phyloP scores from a whole-genome alignment of 2,329 filamentous ascomycete genomes.

The Colletotrichum phormii region DNA sequence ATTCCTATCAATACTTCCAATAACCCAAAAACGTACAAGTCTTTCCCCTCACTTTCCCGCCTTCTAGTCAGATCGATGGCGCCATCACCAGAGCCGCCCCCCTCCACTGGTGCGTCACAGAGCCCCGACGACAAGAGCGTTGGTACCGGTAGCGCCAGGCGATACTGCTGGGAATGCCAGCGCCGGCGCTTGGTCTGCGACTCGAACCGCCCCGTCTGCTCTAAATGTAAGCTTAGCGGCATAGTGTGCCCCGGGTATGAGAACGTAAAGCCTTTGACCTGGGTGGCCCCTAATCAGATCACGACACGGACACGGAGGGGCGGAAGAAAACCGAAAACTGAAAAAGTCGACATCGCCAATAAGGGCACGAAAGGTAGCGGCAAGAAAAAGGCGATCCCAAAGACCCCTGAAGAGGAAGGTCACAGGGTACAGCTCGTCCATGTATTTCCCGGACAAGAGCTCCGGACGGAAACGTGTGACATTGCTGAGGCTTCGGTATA shows the following conservation, averaged over 20 bases:
- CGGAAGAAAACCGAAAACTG: neutral
- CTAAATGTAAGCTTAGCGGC: slow-evolving; percentile 46
- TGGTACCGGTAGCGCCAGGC: neutral
- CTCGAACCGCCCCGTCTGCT: slow-evolving; percentile 48
- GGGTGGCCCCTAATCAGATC: slow-evolving; percentile 44
- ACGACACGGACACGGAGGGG: slow-evolving; percentile 38
- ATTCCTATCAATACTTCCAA: slow-evolving; percentile 11
- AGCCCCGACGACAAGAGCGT: neutral
- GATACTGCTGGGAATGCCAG: slow-evolving; percentile 55
- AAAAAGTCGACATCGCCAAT: neutral
- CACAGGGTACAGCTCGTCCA: neutral
- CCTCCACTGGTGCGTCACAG: neutral
- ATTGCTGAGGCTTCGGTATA: slow-evolving; percentile 26
- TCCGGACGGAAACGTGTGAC: slow-evolving; percentile 26
- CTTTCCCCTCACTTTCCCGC: too few relatives aligned
- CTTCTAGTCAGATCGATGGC: neutral
- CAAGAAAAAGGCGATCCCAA: neutral
- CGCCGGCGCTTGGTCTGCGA: slow-evolving; percentile 54
- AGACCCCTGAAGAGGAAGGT: neutral
- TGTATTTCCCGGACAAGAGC: slow-evolving; percentile 14
- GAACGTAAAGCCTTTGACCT: slow-evolving; percentile 50
- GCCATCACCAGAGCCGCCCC: neutral
- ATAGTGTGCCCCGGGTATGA: slow-evolving; percentile 53
- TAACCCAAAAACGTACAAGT: slow-evolving; percentile 21
- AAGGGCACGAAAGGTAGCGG: neutral